Percentiles rank a stretch among this genome's conserved stretches.
Evolutionary conservation across 257 asterid species (phyloP).

Genomic region (Agastache rugosa): DNA sequence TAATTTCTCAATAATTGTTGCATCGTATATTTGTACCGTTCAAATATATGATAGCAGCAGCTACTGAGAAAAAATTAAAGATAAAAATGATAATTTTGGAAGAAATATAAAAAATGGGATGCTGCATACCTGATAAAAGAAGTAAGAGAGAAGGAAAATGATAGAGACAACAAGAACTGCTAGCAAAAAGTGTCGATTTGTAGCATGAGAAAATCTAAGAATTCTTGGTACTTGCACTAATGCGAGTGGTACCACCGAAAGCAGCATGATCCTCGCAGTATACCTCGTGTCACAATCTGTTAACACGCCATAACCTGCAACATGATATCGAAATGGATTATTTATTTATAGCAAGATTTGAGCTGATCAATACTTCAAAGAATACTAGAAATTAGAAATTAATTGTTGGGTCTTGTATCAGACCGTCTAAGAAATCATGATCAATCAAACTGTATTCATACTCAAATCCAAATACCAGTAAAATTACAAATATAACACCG

Average conservation of each 20-base stretch:
- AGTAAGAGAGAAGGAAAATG: constrained; percentile 51
- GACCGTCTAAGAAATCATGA: no score
- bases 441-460: no score
- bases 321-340: neutral
- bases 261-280: constrained; percentile 64
- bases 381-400: no score
- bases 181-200: constrained; percentile 37
- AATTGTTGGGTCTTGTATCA: neutral
- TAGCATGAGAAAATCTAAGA: constrained; percentile 35
- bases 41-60: no score
- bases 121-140: constrained; percentile 76
- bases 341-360: neutral
- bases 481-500: neutral
- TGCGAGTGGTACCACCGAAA: constrained; percentile 56
- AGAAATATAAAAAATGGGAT: no score
- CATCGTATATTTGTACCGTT: no score
- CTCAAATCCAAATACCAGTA: no score
- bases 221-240: constrained; percentile 48
- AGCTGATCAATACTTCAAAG: neutral
- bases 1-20: no score
- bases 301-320: constrained; percentile 54
- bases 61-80: neutral
- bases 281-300: constrained; percentile 51
- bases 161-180: constrained; percentile 52
- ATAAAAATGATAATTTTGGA: neutral